These are phyloP conservation scores for Sclerotiophoma versabilis DNA, from an alignment of 2,329 filamentous ascomycete species.

Conservation along the genomic window DNA sequence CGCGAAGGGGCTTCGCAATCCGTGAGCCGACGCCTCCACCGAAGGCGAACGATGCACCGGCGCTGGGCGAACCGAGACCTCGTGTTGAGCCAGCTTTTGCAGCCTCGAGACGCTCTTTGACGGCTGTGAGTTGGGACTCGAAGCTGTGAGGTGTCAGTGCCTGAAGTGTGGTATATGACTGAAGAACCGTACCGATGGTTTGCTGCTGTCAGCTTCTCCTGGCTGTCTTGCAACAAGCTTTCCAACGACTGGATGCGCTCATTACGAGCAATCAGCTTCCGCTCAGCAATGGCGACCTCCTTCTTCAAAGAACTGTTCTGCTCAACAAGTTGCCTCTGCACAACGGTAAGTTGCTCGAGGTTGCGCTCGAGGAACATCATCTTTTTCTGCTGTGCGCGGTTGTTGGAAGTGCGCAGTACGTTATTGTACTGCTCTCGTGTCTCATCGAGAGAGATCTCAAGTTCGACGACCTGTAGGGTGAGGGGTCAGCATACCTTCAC, in stretches of 20 bases:
- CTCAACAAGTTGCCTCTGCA: constrained; percentile 96
- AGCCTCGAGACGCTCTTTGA: constrained; percentile 96
- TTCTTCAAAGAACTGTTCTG: constrained; percentile 95
- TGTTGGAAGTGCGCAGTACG: constrained; percentile 94
- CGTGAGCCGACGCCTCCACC: constrained; percentile 59
- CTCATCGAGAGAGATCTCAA: constrained; percentile 97
- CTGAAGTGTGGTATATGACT: neutral
- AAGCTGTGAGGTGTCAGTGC: constrained; percentile 68
- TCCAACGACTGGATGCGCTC: constrained; percentile 96
- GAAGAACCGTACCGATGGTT: constrained; percentile 83
- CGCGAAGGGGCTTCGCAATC: constrained; percentile 71
- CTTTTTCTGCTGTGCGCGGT: constrained; percentile 99
- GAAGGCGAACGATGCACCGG: constrained; percentile 71
- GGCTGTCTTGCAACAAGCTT: constrained; percentile 89
- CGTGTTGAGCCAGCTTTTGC: constrained; percentile 92
- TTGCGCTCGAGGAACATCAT: constrained; percentile 99
- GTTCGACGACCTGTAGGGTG: constrained; percentile 73
- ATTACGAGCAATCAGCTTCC: constrained; percentile 94
- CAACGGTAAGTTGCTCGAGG: constrained; percentile 94
- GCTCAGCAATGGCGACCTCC: constrained; percentile 97
- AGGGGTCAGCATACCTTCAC: constrained; percentile 29
- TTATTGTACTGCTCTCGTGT: constrained; percentile 99
- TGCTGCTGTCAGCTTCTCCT: constrained; percentile 96
- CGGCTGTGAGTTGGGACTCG: constrained; percentile 93
- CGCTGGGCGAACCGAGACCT: constrained; percentile 71